These are phyloP conservation scores for Pseudoscleropodium purum DNA, from an alignment of 225 moss, liverwort and hornwort genomes.

Conservation along the genomic window DNA sequence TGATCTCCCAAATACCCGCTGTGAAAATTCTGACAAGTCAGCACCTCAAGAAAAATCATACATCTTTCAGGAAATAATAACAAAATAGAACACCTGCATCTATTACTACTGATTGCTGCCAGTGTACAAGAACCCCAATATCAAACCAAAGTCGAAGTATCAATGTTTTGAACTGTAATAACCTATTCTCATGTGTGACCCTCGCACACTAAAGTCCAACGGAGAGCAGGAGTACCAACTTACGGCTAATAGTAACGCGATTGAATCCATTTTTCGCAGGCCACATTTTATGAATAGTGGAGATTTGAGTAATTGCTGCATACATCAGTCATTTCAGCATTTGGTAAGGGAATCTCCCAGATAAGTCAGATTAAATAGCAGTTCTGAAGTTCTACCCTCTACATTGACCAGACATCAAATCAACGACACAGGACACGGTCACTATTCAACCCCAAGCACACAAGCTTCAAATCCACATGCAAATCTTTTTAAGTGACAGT, in stretches of 20 bases:
- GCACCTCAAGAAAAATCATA: neutral
- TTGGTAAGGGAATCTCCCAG: neutral
- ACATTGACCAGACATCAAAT: neutral
- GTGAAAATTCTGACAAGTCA: constrained; percentile 13
- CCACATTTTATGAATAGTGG: constrained; percentile 41
- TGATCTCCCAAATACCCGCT: constrained; percentile 74
- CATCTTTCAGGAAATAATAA: neutral
- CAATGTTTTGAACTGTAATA: neutral
- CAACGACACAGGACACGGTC: neutral
- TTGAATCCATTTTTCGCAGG: constrained; percentile 40
- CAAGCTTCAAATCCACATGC: neutral
- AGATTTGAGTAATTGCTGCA: constrained; percentile 57
- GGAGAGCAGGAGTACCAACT: constrained; percentile 7
- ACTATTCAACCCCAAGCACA: neutral
- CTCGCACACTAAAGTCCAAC: neutral
- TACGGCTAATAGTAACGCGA: constrained; percentile 58
- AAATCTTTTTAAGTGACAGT: neutral
- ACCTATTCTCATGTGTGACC: neutral
- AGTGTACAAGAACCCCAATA: neutral
- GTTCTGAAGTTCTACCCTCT: neutral
- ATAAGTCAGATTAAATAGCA: neutral
- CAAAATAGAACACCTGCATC: neutral
- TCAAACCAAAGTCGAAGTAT: neutral
- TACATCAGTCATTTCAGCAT: neutral
- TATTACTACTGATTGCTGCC: neutral